Conservation (phyloP, 2,329 filamentous ascomycete genomes). For the Aspergillus quadrilineatus region DNA sequence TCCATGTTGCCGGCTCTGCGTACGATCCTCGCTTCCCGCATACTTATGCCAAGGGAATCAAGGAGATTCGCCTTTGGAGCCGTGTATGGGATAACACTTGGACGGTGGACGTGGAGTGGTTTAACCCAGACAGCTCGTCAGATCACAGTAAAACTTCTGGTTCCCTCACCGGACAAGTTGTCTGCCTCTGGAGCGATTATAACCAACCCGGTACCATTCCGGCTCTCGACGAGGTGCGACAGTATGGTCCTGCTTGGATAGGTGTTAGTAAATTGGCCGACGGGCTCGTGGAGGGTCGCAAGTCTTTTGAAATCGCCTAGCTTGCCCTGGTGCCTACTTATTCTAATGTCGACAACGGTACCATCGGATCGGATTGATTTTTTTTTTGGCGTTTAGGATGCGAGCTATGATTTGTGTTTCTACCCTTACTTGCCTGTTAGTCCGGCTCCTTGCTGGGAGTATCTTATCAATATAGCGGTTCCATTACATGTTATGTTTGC, state of each 20-base stretch:
- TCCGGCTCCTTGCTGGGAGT: neutral
- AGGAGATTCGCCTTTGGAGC: constrained; percentile 75
- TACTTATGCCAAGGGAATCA: constrained; percentile 62
- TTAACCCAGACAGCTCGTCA: constrained; percentile 24
- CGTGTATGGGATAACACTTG: constrained; percentile 75
- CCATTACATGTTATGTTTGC: neutral
- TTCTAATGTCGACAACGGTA: neutral
- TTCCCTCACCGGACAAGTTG: constrained; percentile 61
- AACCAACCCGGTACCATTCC: constrained; percentile 72
- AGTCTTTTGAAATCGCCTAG: constrained; percentile 57
- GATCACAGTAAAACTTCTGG: constrained; percentile 23
- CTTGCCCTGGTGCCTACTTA: neutral
- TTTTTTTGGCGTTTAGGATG: neutral
- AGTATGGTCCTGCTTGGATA: constrained; percentile 78
- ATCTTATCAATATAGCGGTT: neutral
- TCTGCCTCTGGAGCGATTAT: constrained; percentile 85
- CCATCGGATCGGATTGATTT: neutral
- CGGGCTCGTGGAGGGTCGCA: constrained; percentile 78
- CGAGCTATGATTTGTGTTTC: neutral
- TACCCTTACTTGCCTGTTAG: neutral
- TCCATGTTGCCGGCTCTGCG: constrained; percentile 62
- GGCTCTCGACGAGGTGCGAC: constrained; percentile 74
- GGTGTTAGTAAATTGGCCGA: constrained; percentile 72
- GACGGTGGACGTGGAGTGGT: constrained; percentile 71
- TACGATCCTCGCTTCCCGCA: constrained; percentile 65